Percentiles rank a stretch among this genome's conserved stretches.
Evolutionary conservation across 2,329 filamentous ascomycete genomes (phyloP).

Genomic region (Diaporthe sp.): DNA sequence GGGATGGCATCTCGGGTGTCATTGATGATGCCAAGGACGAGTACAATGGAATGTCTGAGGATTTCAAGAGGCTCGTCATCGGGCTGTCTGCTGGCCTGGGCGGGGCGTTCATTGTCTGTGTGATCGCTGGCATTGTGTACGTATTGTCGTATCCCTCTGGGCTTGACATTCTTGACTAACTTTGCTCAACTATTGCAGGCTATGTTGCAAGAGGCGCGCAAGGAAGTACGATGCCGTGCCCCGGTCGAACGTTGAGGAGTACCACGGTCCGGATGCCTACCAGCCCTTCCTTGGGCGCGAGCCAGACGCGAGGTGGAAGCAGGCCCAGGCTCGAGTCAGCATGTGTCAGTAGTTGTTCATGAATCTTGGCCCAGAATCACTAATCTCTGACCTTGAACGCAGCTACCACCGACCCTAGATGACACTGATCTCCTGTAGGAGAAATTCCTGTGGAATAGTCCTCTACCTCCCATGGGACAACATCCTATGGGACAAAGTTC

Average conservation of each 20-base stretch:
- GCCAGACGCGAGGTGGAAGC: slow-evolving; percentile 13
- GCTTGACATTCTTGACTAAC: background rate
- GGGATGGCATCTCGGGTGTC: background rate
- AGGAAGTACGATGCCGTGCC: background rate
- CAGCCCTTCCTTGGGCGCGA: slow-evolving; percentile 27
- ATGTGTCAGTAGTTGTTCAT: background rate
- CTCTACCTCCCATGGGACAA: no score
- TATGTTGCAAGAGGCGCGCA: slow-evolving; percentile 21
- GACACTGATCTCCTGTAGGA: no score
- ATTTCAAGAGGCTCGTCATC: slow-evolving; percentile 40
- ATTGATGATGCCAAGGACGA: slow-evolving; percentile 15
- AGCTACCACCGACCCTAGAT: background rate
- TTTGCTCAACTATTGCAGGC: background rate
- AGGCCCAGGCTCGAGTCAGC: slow-evolving; percentile 8
- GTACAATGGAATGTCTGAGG: slow-evolving; percentile 25
- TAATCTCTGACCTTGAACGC: background rate
- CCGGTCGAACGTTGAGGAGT: background rate
- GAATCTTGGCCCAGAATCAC: no score
- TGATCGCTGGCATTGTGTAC: slow-evolving; percentile 18
- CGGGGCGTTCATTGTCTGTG: slow-evolving; percentile 25
- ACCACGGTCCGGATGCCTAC: background rate
- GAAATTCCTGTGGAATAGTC: no score
- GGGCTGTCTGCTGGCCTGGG: slow-evolving; percentile 37
- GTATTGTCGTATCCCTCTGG: background rate
- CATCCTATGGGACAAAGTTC: no score